A percentile compares a stretch with the other conserved stretches of the same genome.
These are phyloP conservation scores for Parmelia sp. DNA, from an alignment of 495 filamentous ascomycete genomes.

Conservation along the genomic window DNA sequence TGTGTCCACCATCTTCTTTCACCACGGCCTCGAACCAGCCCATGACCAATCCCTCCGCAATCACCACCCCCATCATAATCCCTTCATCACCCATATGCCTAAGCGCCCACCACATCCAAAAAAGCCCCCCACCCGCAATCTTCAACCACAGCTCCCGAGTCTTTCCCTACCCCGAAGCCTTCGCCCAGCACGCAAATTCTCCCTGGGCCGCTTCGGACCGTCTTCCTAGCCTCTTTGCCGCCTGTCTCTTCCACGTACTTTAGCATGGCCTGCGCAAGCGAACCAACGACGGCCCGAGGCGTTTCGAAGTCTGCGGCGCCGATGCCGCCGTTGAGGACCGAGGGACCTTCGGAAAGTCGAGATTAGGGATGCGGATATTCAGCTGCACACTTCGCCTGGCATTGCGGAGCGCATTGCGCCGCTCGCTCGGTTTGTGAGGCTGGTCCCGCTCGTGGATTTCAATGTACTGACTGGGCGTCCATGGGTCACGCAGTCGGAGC, in stretches of 20 bases:
- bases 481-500: background rate
- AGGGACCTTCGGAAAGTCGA: conserved; percentile 29
- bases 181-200: conserved; percentile 25
- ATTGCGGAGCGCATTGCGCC: conserved; percentile 42
- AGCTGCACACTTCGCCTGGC: conserved; percentile 38
- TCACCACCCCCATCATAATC: conserved; percentile 1
- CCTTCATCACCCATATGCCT: conserved; percentile 1
- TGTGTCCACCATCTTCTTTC: conserved; percentile 18
- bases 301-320: conserved; percentile 44
- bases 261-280: conserved; percentile 37
- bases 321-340: conserved; percentile 37
- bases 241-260: conserved; percentile 44
- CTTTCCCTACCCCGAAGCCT: conserved; percentile 35
- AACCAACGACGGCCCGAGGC: conserved; percentile 35
- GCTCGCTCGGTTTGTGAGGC: conserved; percentile 33
- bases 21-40: background rate
- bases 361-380: conserved; percentile 27
- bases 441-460: conserved; percentile 40
- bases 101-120: conserved; percentile 29
- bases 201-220: conserved; percentile 15
- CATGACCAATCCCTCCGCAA: background rate
- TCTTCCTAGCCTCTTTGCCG: conserved; percentile 33
- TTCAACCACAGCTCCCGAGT: conserved; percentile 44
- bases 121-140: conserved; percentile 35
- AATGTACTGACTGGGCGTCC: conserved; percentile 17